phyloP scores from a whole-genome alignment of 345 rosid genomes.

The Populus deltoides region DNA sequence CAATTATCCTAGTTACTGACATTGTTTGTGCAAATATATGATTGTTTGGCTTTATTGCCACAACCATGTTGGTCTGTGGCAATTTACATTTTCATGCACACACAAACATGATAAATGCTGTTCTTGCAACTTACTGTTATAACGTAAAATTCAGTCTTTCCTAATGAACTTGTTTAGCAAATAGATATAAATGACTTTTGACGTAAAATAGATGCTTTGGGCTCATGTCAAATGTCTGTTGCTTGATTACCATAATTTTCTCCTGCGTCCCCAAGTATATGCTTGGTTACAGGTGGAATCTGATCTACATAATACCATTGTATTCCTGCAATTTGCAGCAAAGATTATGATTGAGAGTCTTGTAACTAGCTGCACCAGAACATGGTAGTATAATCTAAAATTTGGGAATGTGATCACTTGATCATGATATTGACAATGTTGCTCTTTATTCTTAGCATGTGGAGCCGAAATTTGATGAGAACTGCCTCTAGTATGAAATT shows the following conservation, averaged over 20 bases:
- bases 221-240: neutral
- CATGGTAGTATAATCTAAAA: neutral
- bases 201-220: neutral
- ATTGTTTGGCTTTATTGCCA: neutral
- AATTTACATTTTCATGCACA: neutral
- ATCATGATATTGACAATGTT: neutral
- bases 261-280: neutral
- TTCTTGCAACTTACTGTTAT: neutral
- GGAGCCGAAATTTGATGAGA: neutral
- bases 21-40: neutral
- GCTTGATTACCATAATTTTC: neutral
- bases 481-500: neutral
- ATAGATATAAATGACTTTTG: neutral
- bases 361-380: neutral
- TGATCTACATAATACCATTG: neutral
- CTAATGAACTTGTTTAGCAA: neutral
- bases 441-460: neutral
- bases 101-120: neutral
- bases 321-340: neutral
- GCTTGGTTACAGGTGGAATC: neutral
- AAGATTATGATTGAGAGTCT: neutral
- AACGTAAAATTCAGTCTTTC: neutral
- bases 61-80: neutral
- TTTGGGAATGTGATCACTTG: neutral
- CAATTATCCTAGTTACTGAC: neutral